A percentile compares a stretch with the other conserved stretches of the same genome.
Evolutionary conservation across 2,329 filamentous ascomycete genomes (phyloP).

Genomic region (Chrysoporthe puriensis): DNA sequence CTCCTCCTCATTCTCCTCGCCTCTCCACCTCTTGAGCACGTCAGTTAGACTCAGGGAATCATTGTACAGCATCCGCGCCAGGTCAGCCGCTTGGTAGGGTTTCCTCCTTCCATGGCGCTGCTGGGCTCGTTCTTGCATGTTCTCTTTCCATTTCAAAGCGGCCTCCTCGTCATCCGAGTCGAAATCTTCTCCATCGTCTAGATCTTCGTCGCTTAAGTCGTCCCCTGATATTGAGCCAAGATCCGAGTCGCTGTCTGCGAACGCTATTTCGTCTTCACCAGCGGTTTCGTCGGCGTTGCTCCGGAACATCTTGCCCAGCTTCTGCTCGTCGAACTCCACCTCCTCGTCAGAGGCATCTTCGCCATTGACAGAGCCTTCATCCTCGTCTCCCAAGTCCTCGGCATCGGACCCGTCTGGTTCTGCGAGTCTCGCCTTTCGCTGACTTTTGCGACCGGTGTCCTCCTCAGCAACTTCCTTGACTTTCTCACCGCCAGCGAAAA

Average conservation of each 20-base stretch:
- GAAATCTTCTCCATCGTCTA: conserved; percentile 56
- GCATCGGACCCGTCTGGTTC: conserved; percentile 61
- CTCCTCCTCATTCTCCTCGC: conserved; percentile 58
- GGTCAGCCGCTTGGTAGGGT: conserved; percentile 77
- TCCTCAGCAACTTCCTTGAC: conserved; percentile 63
- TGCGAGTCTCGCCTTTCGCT: conserved; percentile 61
- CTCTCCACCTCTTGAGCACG: conserved; percentile 79
- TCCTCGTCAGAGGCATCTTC: conserved; percentile 58
- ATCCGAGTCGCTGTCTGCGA: conserved; percentile 97
- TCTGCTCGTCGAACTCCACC: conserved; percentile 61
- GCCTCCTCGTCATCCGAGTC: conserved; percentile 71
- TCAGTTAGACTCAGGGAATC: conserved; percentile 74
- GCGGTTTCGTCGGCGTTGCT: conserved; percentile 53
- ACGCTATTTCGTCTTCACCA: conserved; percentile 75
- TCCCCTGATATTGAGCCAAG: conserved; percentile 79
- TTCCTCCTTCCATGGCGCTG: conserved; percentile 70
- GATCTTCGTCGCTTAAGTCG: conserved; percentile 48
- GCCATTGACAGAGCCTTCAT: conserved; percentile 59
- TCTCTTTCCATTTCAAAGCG: conserved; percentile 83
- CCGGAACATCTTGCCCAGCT: conserved; percentile 64
- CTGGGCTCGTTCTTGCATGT: conserved; percentile 75
- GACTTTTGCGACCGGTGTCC: conserved; percentile 64
- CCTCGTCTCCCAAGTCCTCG: conserved; percentile 48
- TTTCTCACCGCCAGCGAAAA: conserved; percentile 79
- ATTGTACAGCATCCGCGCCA: conserved; percentile 90